Evolutionary conservation across 2,329 filamentous ascomycete species (phyloP).

Genomic region (Stachybotrys chlorohalonatus): DNA sequence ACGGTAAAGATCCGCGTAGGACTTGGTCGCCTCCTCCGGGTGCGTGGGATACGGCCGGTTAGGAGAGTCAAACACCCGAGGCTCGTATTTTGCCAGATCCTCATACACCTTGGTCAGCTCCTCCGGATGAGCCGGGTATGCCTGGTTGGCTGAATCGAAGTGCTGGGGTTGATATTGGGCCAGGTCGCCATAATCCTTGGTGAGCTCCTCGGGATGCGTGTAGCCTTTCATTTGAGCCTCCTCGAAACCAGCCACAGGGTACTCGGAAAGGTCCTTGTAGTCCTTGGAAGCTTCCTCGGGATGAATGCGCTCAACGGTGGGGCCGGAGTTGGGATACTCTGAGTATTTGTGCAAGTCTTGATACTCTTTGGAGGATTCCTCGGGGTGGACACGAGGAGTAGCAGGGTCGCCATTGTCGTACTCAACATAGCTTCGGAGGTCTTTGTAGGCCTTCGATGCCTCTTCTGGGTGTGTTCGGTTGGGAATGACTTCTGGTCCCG

Average conservation of each 20-base stretch:
- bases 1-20: conserved; percentile 30
- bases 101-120: conserved; percentile 27
- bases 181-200: conserved; percentile 31
- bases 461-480: conserved; percentile 16
- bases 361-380: conserved; percentile 28
- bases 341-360: conserved; percentile 24
- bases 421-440: conserved; percentile 14
- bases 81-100: conserved; percentile 30
- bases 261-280: conserved; percentile 23
- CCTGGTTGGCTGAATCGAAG: conserved; percentile 16
- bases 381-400: conserved; percentile 15
- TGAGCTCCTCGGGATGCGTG: conserved; percentile 27
- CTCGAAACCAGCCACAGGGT: conserved; percentile 19
- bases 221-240: conserved; percentile 14
- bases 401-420: conserved; percentile 17
- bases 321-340: conserved; percentile 14
- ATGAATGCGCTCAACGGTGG: conserved; percentile 12
- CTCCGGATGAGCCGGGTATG: conserved; percentile 21
- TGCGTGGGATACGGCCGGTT: conserved; percentile 16
- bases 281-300: conserved; percentile 21
- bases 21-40: conserved; percentile 25
- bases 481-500: conserved; percentile 5
- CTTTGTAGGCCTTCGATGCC: conserved; percentile 19
- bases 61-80: conserved; percentile 16
- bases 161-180: conserved; percentile 25